phyloP scores from a whole-genome alignment of 352 stramenopile species.

The Thalassiosira pacifica region DNA sequence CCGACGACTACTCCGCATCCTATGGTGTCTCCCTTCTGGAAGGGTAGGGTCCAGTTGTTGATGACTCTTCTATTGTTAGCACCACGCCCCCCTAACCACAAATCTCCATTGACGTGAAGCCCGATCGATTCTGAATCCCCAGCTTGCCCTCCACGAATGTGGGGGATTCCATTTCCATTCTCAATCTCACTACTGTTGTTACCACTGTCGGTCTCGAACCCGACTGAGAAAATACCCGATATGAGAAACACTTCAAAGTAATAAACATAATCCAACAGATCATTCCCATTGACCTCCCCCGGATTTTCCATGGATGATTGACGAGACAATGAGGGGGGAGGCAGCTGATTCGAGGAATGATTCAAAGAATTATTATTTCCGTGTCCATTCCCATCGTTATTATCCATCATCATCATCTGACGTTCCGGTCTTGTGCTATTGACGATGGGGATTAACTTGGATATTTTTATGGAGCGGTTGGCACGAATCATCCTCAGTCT shows the following conservation, averaged over 20 bases:
- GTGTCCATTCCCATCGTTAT: too few species aligned
- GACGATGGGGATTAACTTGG: constrained; percentile 27
- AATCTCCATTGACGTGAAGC: constrained; percentile 19
- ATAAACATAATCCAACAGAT: constrained; percentile 31
- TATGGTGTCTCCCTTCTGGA: constrained; percentile 48
- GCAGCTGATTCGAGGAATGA: constrained; percentile 1
- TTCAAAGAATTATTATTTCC: not conserved
- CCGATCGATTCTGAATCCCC: constrained; percentile 21
- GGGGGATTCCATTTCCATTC: too few species aligned
- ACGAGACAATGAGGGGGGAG: constrained; percentile 15
- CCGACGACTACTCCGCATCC: constrained; percentile 57
- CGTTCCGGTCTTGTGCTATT: constrained; percentile 11
- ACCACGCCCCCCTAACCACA: constrained; percentile 21
- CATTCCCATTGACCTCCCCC: not conserved
- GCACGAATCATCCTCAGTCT: constrained; percentile 8
- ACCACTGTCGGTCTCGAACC: constrained; percentile 13
- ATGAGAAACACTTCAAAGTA: constrained; percentile 46
- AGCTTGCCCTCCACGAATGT: not conserved
- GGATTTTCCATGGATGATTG: constrained; percentile 5
- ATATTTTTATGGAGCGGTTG: constrained; percentile 34
- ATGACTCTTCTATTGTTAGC: not conserved
- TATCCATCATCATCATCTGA: too few species aligned
- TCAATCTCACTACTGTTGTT: not conserved
- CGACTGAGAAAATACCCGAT: constrained; percentile 22
- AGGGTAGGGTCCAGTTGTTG: constrained; percentile 31